Conservation (phyloP, 2,329 filamentous ascomycete genomes). For the Aspergillus sp. region DNA sequence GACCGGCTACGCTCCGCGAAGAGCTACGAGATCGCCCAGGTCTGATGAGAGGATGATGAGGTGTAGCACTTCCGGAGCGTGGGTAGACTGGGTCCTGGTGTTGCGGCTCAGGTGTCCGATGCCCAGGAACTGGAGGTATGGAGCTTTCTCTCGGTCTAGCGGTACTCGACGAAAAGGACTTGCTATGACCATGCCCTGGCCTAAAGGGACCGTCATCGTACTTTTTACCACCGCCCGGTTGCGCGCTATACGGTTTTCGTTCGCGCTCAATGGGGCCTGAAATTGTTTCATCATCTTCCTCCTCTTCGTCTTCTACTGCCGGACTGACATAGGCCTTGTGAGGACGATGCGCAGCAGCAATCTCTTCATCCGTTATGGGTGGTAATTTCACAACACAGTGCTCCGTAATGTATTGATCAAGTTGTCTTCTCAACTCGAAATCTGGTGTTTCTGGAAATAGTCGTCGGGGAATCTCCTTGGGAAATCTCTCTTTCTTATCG, state of each 20-base stretch:
- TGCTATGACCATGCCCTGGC: slow-evolving; percentile 13
- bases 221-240: slow-evolving; percentile 53
- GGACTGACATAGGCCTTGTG: slow-evolving; percentile 17
- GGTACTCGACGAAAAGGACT: slow-evolving; percentile 24
- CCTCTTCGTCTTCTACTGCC: slow-evolving; percentile 23
- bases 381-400: slow-evolving; percentile 45
- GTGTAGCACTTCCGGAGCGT: slow-evolving; percentile 13
- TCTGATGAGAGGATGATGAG: slow-evolving; percentile 8
- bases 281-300: slow-evolving; percentile 33
- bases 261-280: slow-evolving; percentile 56
- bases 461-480: slow-evolving; percentile 68
- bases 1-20: slow-evolving; percentile 19
- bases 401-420: slow-evolving; percentile 55
- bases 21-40: slow-evolving; percentile 24
- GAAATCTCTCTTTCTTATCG: slow-evolving; percentile 64
- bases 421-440: slow-evolving; percentile 49
- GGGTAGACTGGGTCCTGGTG: slow-evolving; percentile 18
- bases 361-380: slow-evolving; percentile 30
- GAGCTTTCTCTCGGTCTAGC: slow-evolving; percentile 49
- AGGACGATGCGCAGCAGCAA: slow-evolving; percentile 20
- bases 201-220: slow-evolving; percentile 36
- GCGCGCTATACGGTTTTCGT: slow-evolving; percentile 56
- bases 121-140: slow-evolving; percentile 54
- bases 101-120: slow-evolving; percentile 52
- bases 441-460: slow-evolving; percentile 60